Evolutionary conservation across 2,329 filamentous ascomycete species (phyloP).

Genomic region (Alternaria burnsii): DNA sequence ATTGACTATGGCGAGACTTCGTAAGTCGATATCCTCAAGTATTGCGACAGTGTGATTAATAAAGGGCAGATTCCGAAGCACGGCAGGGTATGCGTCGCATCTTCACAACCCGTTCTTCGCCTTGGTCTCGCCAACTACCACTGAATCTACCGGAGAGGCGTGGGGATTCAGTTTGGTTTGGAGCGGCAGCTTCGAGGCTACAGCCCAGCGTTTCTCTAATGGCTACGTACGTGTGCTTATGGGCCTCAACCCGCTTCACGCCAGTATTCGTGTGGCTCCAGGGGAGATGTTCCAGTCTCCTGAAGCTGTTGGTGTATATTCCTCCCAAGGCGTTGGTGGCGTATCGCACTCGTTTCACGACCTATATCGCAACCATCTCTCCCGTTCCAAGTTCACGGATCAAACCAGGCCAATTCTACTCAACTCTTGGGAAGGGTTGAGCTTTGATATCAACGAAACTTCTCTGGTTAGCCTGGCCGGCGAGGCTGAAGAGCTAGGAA

Average conservation of each 20-base stretch:
- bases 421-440: constrained; percentile 72
- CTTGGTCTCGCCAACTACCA: constrained; percentile 64
- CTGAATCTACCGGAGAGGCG: constrained; percentile 67
- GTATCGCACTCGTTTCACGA: constrained; percentile 70
- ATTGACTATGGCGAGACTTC: constrained; percentile 63
- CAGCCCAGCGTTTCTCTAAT: constrained; percentile 70
- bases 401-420: constrained; percentile 64
- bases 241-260: constrained; percentile 68
- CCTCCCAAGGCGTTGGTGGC: constrained; percentile 64
- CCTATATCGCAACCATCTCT: constrained; percentile 68
- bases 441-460: constrained; percentile 66
- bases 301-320: constrained; percentile 70
- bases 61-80: constrained; percentile 65
- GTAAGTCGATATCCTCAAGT: constrained; percentile 15
- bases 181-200: constrained; percentile 68
- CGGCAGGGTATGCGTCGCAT: constrained; percentile 69
- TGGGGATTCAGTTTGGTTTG: constrained; percentile 73
- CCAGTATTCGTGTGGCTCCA: constrained; percentile 65
- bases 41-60: constrained; percentile 8
- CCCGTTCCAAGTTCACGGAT: constrained; percentile 64
- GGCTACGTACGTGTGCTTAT: constrained; percentile 68
- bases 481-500: constrained; percentile 66
- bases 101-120: constrained; percentile 71
- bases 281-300: constrained; percentile 68
- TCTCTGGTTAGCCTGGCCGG: constrained; percentile 65